Evolutionary conservation across 2,329 filamentous ascomycete species (phyloP).

Genomic region (Cordyceps cateniannulata): DNA sequence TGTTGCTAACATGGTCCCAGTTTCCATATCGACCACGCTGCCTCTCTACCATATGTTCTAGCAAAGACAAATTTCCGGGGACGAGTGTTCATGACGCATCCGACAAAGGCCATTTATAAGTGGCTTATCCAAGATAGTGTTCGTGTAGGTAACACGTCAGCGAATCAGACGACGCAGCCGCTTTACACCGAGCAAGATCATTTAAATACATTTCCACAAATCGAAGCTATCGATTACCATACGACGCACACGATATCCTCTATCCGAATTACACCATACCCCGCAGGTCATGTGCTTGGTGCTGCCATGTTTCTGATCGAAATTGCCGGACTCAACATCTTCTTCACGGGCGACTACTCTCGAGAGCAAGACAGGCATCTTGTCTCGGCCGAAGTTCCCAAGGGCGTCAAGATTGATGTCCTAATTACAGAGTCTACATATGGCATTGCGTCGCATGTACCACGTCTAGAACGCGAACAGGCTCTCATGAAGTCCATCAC

Average conservation of each 20-base stretch:
- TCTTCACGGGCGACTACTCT: slow-evolving; percentile 97
- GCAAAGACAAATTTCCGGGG: slow-evolving; percentile 97
- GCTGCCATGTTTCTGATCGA: slow-evolving; percentile 98
- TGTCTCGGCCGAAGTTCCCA: slow-evolving; percentile 85
- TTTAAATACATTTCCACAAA: slow-evolving; percentile 83
- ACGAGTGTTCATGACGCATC: slow-evolving; percentile 97
- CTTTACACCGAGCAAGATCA: slow-evolving; percentile 96
- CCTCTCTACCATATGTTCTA: slow-evolving; percentile 93
- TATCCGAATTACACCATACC: slow-evolving; percentile 93
- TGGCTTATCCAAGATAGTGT: slow-evolving; percentile 98
- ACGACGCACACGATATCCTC: slow-evolving; percentile 96
- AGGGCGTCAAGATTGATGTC: slow-evolving; percentile 86
- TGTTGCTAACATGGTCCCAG: slow-evolving; percentile 38
- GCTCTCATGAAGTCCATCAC: slow-evolving; percentile 95
- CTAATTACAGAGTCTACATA: slow-evolving; percentile 98
- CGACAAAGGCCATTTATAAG: slow-evolving; percentile 99
- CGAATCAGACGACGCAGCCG: slow-evolving; percentile 59
- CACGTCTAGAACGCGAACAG: slow-evolving; percentile 82
- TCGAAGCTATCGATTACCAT: slow-evolving; percentile 97
- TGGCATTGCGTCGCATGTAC: slow-evolving; percentile 88
- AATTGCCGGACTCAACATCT: slow-evolving; percentile 91
- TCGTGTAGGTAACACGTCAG: slow-evolving; percentile 70
- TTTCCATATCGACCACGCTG: slow-evolving; percentile 98
- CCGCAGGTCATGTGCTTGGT: slow-evolving; percentile 93
- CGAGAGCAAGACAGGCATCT: slow-evolving; percentile 92